Evolutionary conservation across 2,329 filamentous ascomycete species (phyloP).

Genomic region (Paecilomyces variotii): DNA sequence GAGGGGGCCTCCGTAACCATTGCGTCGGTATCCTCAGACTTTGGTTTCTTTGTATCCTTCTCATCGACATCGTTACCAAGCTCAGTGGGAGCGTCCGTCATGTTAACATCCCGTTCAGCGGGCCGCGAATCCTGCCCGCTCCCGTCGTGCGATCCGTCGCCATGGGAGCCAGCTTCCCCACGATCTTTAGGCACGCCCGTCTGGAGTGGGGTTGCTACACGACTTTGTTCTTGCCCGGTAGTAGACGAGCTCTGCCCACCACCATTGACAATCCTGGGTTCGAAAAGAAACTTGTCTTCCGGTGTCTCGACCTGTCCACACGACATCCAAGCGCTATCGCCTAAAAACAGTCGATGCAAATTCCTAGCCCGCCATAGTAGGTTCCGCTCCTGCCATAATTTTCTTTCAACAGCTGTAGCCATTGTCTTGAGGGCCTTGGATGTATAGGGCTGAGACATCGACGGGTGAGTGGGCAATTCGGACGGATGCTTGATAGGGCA

Average conservation of each 20-base stretch:
- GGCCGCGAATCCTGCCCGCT: slow-evolving; percentile 4
- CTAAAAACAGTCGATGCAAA: slow-evolving; percentile 50
- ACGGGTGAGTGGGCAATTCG: slow-evolving; percentile 52
- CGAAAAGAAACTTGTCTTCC: slow-evolving; percentile 43
- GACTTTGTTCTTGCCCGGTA: slow-evolving; percentile 11
- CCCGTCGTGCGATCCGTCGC: slow-evolving; percentile 5
- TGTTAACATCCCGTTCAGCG: slow-evolving; percentile 23
- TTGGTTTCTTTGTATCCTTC: slow-evolving; percentile 13
- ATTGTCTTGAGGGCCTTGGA: slow-evolving; percentile 52
- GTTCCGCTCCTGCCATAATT: slow-evolving; percentile 50
- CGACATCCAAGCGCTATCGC: slow-evolving; percentile 54
- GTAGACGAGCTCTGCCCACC: slow-evolving; percentile 6
- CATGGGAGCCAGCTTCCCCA: neutral
- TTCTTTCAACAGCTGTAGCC: slow-evolving; percentile 47
- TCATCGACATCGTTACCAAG: slow-evolving; percentile 4
- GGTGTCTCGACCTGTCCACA: slow-evolving; percentile 45
- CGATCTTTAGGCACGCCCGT: neutral
- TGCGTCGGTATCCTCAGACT: slow-evolving; percentile 29
- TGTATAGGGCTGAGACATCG: slow-evolving; percentile 50
- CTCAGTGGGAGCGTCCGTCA: slow-evolving; percentile 18
- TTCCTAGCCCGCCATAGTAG: slow-evolving; percentile 51
- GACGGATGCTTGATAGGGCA: slow-evolving; percentile 55
- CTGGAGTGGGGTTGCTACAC: slow-evolving; percentile 5
- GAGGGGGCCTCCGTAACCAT: slow-evolving; percentile 24
- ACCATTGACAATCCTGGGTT: slow-evolving; percentile 20